These are phyloP conservation scores for Brassica incana DNA, from an alignment of 345 rosid species.

Conservation along the genomic window DNA sequence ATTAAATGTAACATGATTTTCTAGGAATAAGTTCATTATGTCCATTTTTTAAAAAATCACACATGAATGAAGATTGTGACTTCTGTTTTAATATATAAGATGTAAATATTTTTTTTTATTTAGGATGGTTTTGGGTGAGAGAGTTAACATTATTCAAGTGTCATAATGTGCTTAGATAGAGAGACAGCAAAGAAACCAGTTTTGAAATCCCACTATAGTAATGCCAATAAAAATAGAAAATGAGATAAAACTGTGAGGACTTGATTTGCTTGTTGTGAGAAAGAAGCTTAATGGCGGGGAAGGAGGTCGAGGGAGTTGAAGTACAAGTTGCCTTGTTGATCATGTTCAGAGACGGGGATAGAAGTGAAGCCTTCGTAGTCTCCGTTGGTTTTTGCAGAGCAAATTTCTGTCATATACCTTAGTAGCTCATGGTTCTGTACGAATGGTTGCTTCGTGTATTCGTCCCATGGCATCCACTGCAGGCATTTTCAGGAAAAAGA, in stretches of 20 bases:
- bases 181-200: constrained; percentile 6
- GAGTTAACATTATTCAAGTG: neutral
- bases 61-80: too few species aligned
- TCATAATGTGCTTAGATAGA: constrained; percentile 19
- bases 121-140: neutral
- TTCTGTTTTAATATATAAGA: neutral
- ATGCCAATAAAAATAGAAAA: too few species aligned
- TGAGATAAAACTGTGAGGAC: neutral
- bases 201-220: neutral
- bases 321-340: constrained; percentile 37
- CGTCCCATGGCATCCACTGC: constrained; percentile 83
- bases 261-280: neutral
- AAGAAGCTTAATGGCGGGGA: constrained; percentile 20
- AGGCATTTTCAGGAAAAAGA: constrained; percentile 15
- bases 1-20: too few species aligned
- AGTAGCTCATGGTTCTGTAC: constrained; percentile 38
- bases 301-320: constrained; percentile 35
- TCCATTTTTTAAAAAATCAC: too few species aligned
- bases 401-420: constrained; percentile 39
- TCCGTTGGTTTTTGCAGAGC: constrained; percentile 40
- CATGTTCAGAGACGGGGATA: constrained; percentile 25
- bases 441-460: constrained; percentile 42
- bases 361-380: constrained; percentile 41
- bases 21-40: too few species aligned
- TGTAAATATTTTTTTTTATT: neutral